Evolutionary conservation across 2,329 filamentous ascomycete genomes (phyloP).

Genomic region (Cladosporium sp.): DNA sequence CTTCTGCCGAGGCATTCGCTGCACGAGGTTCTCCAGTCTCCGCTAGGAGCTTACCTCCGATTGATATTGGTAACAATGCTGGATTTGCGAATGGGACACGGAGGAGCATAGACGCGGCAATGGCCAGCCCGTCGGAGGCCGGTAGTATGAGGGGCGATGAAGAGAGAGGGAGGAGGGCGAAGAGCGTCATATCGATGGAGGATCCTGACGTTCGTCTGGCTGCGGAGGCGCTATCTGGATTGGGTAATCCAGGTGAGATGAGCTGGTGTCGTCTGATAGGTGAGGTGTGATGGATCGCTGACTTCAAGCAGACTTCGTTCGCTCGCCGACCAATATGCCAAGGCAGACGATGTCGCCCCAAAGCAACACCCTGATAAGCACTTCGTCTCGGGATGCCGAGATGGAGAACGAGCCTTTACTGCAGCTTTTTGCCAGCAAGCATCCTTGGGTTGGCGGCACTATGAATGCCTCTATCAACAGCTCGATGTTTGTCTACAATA

Average conservation of each 20-base stretch:
- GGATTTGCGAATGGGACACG: slow-evolving; percentile 23
- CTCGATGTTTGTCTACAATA: slow-evolving; percentile 77
- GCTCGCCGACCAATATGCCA: slow-evolving; percentile 28
- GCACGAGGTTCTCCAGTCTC: slow-evolving; percentile 20
- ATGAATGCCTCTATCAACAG: slow-evolving; percentile 55
- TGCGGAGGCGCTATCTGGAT: slow-evolving; percentile 44
- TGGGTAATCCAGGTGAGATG: slow-evolving; percentile 19
- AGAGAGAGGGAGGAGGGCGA: slow-evolving; percentile 24
- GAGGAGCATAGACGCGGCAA: slow-evolving; percentile 28
- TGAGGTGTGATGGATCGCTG: background rate
- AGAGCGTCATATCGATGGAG: slow-evolving; percentile 42
- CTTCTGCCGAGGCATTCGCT: slow-evolving; percentile 20
- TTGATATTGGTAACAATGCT: slow-evolving; percentile 30
- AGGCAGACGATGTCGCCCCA: slow-evolving; percentile 25
- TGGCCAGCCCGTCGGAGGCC: slow-evolving; percentile 40
- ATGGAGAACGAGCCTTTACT: slow-evolving; percentile 71
- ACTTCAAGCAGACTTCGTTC: slow-evolving; percentile 35
- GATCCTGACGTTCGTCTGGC: slow-evolving; percentile 45
- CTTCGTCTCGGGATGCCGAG: background rate
- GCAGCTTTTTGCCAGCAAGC: slow-evolving; percentile 78
- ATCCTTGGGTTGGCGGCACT: slow-evolving; percentile 77
- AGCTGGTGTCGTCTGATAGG: too few species aligned
- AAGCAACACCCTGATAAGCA: background rate
- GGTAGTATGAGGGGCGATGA: slow-evolving; percentile 29
- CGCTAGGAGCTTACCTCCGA: slow-evolving; percentile 27